These are phyloP conservation scores for Collybiopsis confluens DNA, from an alignment of 768 basidiomycete species.

Conservation along the genomic window DNA sequence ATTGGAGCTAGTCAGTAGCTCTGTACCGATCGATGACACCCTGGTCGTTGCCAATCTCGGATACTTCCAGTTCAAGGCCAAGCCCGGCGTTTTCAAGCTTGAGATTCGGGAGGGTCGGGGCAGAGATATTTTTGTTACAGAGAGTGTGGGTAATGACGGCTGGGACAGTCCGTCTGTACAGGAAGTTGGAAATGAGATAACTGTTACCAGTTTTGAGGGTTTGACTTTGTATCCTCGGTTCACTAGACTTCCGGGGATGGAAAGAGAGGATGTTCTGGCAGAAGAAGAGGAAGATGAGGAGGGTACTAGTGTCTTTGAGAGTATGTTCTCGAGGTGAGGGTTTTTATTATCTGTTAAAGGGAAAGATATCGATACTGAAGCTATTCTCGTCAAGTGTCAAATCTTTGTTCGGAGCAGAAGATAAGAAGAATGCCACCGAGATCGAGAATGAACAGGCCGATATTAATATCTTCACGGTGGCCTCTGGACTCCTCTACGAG, in stretches of 20 bases:
- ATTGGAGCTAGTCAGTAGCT: slow-evolving; percentile 62
- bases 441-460: slow-evolving; percentile 61
- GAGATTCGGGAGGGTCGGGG: slow-evolving; percentile 82
- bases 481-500: slow-evolving; percentile 94
- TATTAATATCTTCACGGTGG: slow-evolving; percentile 99
- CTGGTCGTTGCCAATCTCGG: slow-evolving; percentile 93
- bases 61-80: slow-evolving; percentile 93
- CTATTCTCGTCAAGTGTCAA: background rate
- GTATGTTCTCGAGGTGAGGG: slow-evolving; percentile 48
- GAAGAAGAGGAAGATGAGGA: slow-evolving; percentile 30
- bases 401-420: slow-evolving; percentile 7
- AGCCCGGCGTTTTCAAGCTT: slow-evolving; percentile 81
- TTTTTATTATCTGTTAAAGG: background rate
- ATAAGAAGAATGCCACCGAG: slow-evolving; percentile 19
- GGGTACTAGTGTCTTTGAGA: slow-evolving; percentile 38
- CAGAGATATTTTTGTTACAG: slow-evolving; percentile 72
- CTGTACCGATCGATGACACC: slow-evolving; percentile 70
- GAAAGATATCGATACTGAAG: background rate
- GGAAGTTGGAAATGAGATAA: slow-evolving; percentile 68
- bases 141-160: slow-evolving; percentile 85
- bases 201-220: slow-evolving; percentile 87
- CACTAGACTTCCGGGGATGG: slow-evolving; percentile 68
- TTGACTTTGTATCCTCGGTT: slow-evolving; percentile 84
- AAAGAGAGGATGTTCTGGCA: slow-evolving; percentile 73
- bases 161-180: slow-evolving; percentile 77